Percentiles rank a stretch among this genome's conserved stretches.
Evolutionary conservation across 768 basidiomycete species (phyloP).

Genomic region (Melanogaster broomeanus): DNA sequence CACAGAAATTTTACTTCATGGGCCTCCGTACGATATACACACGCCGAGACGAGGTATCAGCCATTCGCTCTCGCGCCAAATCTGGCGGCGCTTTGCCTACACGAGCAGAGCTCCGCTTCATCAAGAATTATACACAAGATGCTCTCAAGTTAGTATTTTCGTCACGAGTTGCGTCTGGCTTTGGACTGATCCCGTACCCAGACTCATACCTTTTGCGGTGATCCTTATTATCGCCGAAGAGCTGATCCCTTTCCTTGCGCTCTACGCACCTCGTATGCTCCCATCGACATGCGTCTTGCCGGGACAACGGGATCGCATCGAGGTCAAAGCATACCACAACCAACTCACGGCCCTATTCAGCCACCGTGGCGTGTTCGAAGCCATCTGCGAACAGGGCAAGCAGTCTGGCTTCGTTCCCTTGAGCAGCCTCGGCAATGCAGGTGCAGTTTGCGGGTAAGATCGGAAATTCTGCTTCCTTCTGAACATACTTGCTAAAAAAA

Average conservation of each 20-base stretch:
- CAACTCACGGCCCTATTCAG: conserved; percentile 43
- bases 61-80: conserved; percentile 56
- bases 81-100: conserved; percentile 64
- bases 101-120: conserved; percentile 68
- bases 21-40: conserved; percentile 73
- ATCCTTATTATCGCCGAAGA: conserved; percentile 79
- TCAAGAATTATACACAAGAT: conserved; percentile 66
- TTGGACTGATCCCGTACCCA: conserved; percentile 9
- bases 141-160: conserved; percentile 58
- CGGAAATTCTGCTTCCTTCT: background rate
- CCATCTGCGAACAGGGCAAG: conserved; percentile 35
- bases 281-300: conserved; percentile 88
- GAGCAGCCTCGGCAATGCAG: conserved; percentile 17
- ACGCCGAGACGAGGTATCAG: conserved; percentile 54
- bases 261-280: conserved; percentile 82
- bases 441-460: conserved; percentile 61
- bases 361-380: conserved; percentile 40
- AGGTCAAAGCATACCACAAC: conserved; percentile 48
- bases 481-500: background rate
- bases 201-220: conserved; percentile 78
- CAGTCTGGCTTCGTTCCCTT: conserved; percentile 28
- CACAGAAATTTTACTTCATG: conserved; percentile 81
- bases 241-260: conserved; percentile 77
- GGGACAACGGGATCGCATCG: conserved; percentile 70
- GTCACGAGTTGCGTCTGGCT: background rate